Base-by-base conservation (phyloP, 2,329 filamentous ascomycete genomes). In the Plenodomus biglobosus region DNA sequence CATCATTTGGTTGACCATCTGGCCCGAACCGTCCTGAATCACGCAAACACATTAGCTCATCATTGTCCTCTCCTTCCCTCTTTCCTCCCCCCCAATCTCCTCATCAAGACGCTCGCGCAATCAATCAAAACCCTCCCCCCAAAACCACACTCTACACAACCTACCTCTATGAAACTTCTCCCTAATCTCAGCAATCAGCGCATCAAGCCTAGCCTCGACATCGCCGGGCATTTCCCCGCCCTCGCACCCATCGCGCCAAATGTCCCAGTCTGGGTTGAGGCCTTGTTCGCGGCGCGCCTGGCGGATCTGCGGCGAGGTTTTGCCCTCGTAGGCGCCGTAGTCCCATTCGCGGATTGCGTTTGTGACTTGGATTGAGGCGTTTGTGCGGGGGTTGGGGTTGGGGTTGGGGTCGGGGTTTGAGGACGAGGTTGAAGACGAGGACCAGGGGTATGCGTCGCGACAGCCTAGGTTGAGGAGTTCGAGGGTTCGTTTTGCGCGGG, bases 401-500 rank as follows among this genome's bases (percentile, higher is more conserved):
- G 44, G 40, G 18, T 37, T n/a, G 38, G 38, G 50, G 27, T 8
- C n/a, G 43, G 22, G 10, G 41, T 39, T 19, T 48, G 27, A 32
- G 8, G 27, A 15, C 11, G 27, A 32, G 8, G 27, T 8, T 6
- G 27, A 32, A 11, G 27, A 11, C 3, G 27, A 15, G 27, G 27
- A 10, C 90, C 90, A 95, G 0, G 91, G 91, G 15, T 92, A 77
- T 1, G 80, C 77, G 35, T 84, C 81, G n/a, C 76, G 72, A 66
- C 85, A 85, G 41, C 85, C 88, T 17, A 96, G 76, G 59, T 88
- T 83, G 20, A 96, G 84, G 40, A 96, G 82, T 70, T 96, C 90
- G 66, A 96, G 86, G n/a, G 92, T 97, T 42, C 84, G 82, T 72
- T 94, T 91, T 17, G 92, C 90, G 50, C 92, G 87, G 53, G 81